These are phyloP conservation scores for Lantana camara DNA, from an alignment of 257 asterid genomes.

Conservation along the genomic window DNA sequence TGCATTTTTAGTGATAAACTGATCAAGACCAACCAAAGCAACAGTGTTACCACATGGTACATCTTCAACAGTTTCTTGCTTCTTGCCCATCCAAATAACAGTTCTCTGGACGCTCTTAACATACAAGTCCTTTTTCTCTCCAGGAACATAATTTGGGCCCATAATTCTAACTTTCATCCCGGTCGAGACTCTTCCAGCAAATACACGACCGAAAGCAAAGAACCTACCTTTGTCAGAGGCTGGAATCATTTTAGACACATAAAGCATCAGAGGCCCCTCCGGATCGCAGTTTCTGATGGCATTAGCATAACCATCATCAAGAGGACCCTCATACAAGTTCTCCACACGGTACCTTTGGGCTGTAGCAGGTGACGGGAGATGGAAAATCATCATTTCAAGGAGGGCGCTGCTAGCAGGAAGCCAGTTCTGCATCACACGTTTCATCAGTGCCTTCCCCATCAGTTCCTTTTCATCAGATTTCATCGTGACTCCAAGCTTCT, in stretches of 20 bases:
- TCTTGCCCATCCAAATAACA: background rate
- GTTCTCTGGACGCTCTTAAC: background rate
- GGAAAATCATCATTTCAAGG: constrained; percentile 62
- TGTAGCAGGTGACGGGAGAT: constrained; percentile 51
- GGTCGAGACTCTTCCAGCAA: background rate
- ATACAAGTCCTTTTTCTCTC: constrained; percentile 3
- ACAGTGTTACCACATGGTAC: constrained; percentile 2
- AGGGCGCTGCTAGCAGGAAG: constrained; percentile 55
- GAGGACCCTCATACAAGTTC: constrained; percentile 55
- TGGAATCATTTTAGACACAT: background rate
- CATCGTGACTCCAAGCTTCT: constrained; percentile 32
- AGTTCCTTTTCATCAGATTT: constrained; percentile 53
- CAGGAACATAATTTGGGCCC: background rate
- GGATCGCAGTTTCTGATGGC: constrained; percentile 56
- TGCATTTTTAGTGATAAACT: background rate
- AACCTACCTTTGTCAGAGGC: background rate
- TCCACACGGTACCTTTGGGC: constrained; percentile 57
- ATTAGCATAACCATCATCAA: constrained; percentile 43
- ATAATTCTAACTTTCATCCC: background rate
- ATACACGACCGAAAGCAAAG: constrained; percentile 1
- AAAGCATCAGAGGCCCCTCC: constrained; percentile 15
- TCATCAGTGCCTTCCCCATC: constrained; percentile 56
- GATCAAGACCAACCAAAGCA: background rate
- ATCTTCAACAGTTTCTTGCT: constrained; percentile 3
- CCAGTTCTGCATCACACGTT: constrained; percentile 66